Percentiles rank a stretch among this genome's conserved stretches.
These are phyloP conservation scores for Aspergillus taichungensis DNA, from an alignment of 495 filamentous ascomycete species.

Conservation along the genomic window DNA sequence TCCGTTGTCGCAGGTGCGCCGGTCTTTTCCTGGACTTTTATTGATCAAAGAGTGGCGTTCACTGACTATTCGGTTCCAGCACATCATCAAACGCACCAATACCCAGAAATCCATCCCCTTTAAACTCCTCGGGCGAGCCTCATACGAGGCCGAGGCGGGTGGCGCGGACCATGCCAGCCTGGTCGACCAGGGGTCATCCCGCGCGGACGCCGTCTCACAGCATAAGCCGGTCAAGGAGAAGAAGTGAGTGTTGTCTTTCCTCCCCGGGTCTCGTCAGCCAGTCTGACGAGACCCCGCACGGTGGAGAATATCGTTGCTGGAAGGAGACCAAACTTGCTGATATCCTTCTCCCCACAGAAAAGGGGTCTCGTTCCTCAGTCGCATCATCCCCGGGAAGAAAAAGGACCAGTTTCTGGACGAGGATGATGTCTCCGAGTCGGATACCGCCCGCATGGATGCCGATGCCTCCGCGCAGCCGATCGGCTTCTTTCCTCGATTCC, in stretches of 20 bases:
- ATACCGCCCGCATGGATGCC: slow-evolving; percentile 67
- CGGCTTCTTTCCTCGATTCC: slow-evolving; percentile 80
- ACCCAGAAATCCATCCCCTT: slow-evolving; percentile 61
- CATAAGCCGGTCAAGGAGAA: slow-evolving; percentile 51
- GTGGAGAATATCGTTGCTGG: background rate
- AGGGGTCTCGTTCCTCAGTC: slow-evolving; percentile 83
- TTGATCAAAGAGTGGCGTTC: slow-evolving; percentile 6
- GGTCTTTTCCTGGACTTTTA: background rate
- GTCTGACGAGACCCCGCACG: background rate
- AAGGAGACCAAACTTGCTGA: background rate
- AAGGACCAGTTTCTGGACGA: slow-evolving; percentile 44
- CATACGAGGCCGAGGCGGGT: slow-evolving; percentile 44
- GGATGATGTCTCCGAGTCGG: slow-evolving; percentile 65
- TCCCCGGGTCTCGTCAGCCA: background rate
- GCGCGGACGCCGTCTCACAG: slow-evolving; percentile 33
- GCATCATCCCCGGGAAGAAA: slow-evolving; percentile 75
- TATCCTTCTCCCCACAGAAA: slow-evolving; percentile 45
- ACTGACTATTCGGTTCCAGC: slow-evolving; percentile 29
- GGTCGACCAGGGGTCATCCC: slow-evolving; percentile 26
- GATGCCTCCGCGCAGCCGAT: slow-evolving; percentile 72
- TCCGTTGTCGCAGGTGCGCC: slow-evolving; percentile 47
- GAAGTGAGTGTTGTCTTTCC: slow-evolving; percentile 44
- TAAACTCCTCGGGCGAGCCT: slow-evolving; percentile 51
- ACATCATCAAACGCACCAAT: slow-evolving; percentile 79
- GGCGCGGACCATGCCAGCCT: slow-evolving; percentile 36